phyloP scores from a whole-genome alignment of 257 asterid genomes.

The Solanum virginianum region DNA sequence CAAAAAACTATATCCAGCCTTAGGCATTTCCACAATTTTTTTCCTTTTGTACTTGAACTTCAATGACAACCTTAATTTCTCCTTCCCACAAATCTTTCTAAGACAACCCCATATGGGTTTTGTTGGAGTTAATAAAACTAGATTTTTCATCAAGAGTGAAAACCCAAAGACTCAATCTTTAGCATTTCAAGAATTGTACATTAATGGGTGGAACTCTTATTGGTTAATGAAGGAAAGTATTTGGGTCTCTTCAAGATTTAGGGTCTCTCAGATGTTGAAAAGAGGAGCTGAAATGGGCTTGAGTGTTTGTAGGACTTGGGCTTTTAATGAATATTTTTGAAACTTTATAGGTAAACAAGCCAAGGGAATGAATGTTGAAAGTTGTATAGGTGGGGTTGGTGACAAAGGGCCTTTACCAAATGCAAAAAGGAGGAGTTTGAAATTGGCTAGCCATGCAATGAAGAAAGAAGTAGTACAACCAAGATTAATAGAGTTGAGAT shows the following conservation, averaged over 20 bases:
- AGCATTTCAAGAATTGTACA: constrained; percentile 13
- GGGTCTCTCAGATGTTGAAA: constrained; percentile 36
- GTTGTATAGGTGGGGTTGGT: constrained; percentile 10
- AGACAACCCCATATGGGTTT: constrained; percentile 30
- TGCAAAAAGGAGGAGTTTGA: constrained; percentile 45
- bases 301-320: constrained; percentile 54
- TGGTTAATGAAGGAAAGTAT: constrained; percentile 49
- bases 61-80: constrained; percentile 10
- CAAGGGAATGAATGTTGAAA: constrained; percentile 26
- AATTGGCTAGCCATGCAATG: constrained; percentile 40
- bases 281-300: constrained; percentile 39
- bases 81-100: constrained; percentile 11
- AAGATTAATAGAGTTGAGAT: constrained; percentile 32
- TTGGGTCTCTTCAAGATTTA: constrained; percentile 16
- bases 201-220: constrained; percentile 60
- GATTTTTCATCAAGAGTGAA: constrained; percentile 21
- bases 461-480: constrained; percentile 41
- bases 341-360: constrained; percentile 46
- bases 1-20: constrained; percentile 18
- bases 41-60: constrained; percentile 19
- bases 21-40: constrained; percentile 20
- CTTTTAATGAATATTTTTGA: constrained; percentile 5
- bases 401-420: constrained; percentile 33
- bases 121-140: constrained; percentile 41
- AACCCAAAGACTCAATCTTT: not conserved